Conservation (phyloP, 2,329 filamentous ascomycete genomes). For the Botryotinia globosa region DNA sequence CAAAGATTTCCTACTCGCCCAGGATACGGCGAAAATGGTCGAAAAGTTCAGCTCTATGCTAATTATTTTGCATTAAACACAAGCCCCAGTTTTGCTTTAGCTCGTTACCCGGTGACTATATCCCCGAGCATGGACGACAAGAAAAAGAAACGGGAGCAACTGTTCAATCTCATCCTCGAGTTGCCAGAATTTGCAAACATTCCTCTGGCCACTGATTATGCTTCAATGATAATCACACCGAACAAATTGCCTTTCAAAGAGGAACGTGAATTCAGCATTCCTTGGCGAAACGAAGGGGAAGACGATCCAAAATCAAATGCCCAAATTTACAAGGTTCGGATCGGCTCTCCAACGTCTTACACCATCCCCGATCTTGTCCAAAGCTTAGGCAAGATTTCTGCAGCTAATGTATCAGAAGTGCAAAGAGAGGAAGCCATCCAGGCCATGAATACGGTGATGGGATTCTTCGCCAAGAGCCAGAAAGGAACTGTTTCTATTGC, state of each 20-base stretch:
- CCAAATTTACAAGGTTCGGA: constrained; percentile 27
- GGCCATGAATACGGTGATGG: constrained; percentile 56
- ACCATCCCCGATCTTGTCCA: constrained; percentile 26
- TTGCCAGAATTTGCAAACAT: constrained; percentile 32
- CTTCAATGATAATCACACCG: constrained; percentile 33
- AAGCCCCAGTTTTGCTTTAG: constrained; percentile 29
- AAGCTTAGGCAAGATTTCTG: constrained; percentile 24
- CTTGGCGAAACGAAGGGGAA: constrained; percentile 33
- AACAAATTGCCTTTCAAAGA: constrained; percentile 13
- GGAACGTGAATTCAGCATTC: constrained; percentile 22
- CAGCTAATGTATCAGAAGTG: background rate
- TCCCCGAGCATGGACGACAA: constrained; percentile 30
- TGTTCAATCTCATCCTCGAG: constrained; percentile 30
- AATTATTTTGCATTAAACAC: constrained; percentile 36
- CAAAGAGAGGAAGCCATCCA: constrained; percentile 52
- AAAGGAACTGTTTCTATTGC: constrained; percentile 46
- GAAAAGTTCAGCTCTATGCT: constrained; percentile 33
- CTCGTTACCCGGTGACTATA: constrained; percentile 36
- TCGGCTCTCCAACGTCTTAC: constrained; percentile 27
- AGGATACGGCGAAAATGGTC: constrained; percentile 35
- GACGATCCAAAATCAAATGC: constrained; percentile 29
- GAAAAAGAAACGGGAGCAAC: constrained; percentile 31
- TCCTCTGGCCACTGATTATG: constrained; percentile 34
- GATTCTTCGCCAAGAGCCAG: constrained; percentile 44
- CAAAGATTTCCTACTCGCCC: constrained; percentile 32